Conservation (phyloP, 768 basidiomycete species). For the Auricularia sp. region DNA sequence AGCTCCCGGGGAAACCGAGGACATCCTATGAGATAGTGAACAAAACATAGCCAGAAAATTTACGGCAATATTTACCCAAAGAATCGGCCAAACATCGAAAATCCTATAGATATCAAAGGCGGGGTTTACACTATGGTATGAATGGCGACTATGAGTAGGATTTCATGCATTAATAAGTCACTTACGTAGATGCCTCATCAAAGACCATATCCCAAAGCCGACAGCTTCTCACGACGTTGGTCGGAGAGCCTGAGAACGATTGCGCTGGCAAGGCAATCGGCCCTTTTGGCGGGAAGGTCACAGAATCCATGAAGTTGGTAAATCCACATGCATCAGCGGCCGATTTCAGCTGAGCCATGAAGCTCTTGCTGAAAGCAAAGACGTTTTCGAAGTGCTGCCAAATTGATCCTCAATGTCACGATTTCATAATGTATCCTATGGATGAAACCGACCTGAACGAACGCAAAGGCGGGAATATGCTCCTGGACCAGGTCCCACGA, state of each 20-base stretch:
- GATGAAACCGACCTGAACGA: constrained; percentile 29
- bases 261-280: constrained; percentile 43
- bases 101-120: constrained; percentile 72
- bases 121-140: constrained; percentile 44
- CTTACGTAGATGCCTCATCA: constrained; percentile 31
- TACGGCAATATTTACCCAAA: background rate
- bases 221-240: constrained; percentile 38
- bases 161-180: too few species aligned
- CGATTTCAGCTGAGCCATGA: constrained; percentile 47
- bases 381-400: constrained; percentile 53
- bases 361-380: constrained; percentile 61
- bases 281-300: constrained; percentile 60
- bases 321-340: constrained; percentile 50
- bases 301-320: constrained; percentile 42
- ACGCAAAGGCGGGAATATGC: constrained; percentile 62
- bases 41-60: background rate
- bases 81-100: constrained; percentile 39
- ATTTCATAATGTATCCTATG: background rate
- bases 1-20: constrained; percentile 59
- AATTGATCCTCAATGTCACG: background rate
- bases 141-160: too few species aligned
- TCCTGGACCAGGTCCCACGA: constrained; percentile 56
- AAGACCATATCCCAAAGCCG: constrained; percentile 62
- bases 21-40: constrained; percentile 55
- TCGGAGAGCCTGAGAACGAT: constrained; percentile 35